Evolutionary conservation across 2,329 filamentous ascomycete species (phyloP), one percentile per base, ranked within the genome.

Genomic region (Nemania sp.): DNA sequence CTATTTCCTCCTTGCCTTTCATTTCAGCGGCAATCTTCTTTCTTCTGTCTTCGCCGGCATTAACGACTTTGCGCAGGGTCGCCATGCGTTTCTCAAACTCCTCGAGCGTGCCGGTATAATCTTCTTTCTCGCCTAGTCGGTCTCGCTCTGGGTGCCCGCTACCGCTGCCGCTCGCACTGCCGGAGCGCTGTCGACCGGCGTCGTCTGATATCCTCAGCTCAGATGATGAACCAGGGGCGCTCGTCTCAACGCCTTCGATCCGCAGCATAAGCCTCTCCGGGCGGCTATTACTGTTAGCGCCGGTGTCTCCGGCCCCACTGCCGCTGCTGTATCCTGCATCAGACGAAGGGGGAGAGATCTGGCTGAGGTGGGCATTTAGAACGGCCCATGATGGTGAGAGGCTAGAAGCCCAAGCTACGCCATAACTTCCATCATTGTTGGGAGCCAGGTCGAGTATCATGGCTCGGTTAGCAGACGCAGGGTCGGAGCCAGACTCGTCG

Each of bases 361-460:
- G 76, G 17, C 72, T 72, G 37, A 84, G 65, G 47, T 70, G 72
- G 12, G 78, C 72, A 39, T 72, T 72, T 1, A 77, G 77, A 39
- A 83, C 75, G 41, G 84, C 82, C 86, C 93, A 97, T 44, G 87
- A 82, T 0, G 86, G 75, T 7, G 84, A 88, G 11, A 97, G 74
- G 57, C 87, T 91, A 36, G 88, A 84, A 1, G 89, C 88, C 52
- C 83, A 84, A 0, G 81, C 75, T 1, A 97, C 82, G 22, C 72
- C 71, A 70, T 80, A 82, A 4, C 75, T 65, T 12, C 73, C 70
- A 12, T 72, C 70, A 15, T 67, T 52, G 49, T 75, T 66, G 2
- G 75, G 70, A 0, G 71, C 73, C 22, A 87, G 71, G 62, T 87
- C 82, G 6, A 87, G 72, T 24, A 87, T 65, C 37, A 86, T 67